These are phyloP conservation scores for Yarrowia sp. DNA, from an alignment of 805 yeast species.

Conservation along the genomic window DNA sequence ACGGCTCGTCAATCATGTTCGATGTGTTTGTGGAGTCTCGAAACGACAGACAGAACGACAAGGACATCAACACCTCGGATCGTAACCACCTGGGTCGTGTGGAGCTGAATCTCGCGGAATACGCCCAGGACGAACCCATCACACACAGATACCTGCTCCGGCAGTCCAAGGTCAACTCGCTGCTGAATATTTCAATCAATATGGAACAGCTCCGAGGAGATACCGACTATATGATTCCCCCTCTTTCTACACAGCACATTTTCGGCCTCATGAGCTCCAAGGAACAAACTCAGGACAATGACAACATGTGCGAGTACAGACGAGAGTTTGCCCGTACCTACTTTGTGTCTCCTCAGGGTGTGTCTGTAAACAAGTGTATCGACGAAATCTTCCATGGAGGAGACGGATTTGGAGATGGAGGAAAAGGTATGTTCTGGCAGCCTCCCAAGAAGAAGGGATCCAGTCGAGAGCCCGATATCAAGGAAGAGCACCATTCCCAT, in stretches of 20 bases:
- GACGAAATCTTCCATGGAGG: constrained; percentile 78
- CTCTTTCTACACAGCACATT: constrained; percentile 52
- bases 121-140: constrained; percentile 59
- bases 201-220: constrained; percentile 57
- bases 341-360: constrained; percentile 68
- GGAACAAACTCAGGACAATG: constrained; percentile 26
- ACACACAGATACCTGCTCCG: constrained; percentile 72
- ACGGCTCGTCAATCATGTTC: constrained; percentile 52
- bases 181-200: constrained; percentile 66
- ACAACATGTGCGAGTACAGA: constrained; percentile 51
- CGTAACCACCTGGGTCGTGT: constrained; percentile 64
- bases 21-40: constrained; percentile 56
- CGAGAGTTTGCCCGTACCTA: constrained; percentile 62
- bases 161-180: constrained; percentile 82
- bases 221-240: constrained; percentile 54
- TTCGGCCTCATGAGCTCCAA: constrained; percentile 59
- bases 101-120: constrained; percentile 74
- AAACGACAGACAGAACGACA: constrained; percentile 52
- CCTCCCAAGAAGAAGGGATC: constrained; percentile 23
- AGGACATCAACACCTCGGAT: constrained; percentile 27
- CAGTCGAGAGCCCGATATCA: background rate
- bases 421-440: constrained; percentile 22
- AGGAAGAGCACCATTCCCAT: background rate
- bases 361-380: constrained; percentile 60
- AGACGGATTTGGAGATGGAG: constrained; percentile 56